Base-by-base conservation (phyloP, 306 rosid genomes). In the Fragaria iinumae region DNA sequence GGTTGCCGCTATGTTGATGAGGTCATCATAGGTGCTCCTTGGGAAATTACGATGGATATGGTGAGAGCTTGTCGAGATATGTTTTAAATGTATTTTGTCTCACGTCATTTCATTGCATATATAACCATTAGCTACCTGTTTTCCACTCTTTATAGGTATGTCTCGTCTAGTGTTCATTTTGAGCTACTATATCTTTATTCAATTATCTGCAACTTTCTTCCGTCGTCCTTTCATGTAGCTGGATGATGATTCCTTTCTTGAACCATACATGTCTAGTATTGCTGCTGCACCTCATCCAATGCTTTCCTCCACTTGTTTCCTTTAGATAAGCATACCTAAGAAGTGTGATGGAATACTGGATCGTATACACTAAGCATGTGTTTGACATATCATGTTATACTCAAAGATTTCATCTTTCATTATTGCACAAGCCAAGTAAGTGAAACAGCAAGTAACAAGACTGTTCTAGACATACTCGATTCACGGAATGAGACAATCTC, bases 1-100 rank as follows among this genome's bases (percentile, higher is more conserved):
- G 98, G 94, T 82, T 91, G 91, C 68, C 91, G 98, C 73, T 81
- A 89, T 67, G 99, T 96, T 67, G 98, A 96, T 84, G 99, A 96
- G 83, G 99, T 96, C 82, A 96, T 96, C 73, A 93, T 96, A 53
- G 99, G 99, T 69, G 92, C 99, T 56, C 99, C 99, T 49, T 93
- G 90, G 96, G 89, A 89, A 85, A 89, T 93, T 80, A 86, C 98
- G 65, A 90, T 83, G 68, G 99, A 96, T 83, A 86, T 96, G 99
- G 99, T 96, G 70, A 67, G 96, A 13, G 53, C 39, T 64, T n/a
- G 47, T 29, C 43, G 6, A 8, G 32, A 27, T 66, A 27, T 77
- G 55, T 36, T 23, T 72, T 71, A 68, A 48, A 67, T 62, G 36
- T 38, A 65, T 48, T 72, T 57, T n/a, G 21, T 13, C 27, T 72